Conservation (phyloP, 345 rosid species). For the Eucalyptus cloeziana region DNA sequence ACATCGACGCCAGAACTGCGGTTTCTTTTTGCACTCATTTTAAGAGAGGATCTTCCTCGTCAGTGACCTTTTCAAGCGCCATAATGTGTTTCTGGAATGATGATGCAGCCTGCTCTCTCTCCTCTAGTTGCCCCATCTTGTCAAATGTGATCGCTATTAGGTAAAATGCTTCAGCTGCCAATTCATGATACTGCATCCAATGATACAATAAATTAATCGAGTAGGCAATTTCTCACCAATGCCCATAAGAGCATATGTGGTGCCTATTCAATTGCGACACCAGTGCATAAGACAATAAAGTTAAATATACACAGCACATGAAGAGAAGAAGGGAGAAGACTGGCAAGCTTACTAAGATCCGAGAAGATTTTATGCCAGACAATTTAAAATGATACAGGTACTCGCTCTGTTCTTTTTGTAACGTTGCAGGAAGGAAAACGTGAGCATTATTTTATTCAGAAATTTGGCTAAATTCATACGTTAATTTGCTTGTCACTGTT, state of each 20-base stretch:
- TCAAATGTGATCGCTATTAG: slow-evolving; percentile 61
- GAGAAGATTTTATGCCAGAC: neutral
- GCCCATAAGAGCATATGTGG: neutral
- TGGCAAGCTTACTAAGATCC: neutral
- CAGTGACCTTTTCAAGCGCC: slow-evolving; percentile 63
- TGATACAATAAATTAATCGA: too few species aligned
- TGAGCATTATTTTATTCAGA: neutral
- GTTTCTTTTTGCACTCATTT: neutral
- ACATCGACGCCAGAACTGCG: neutral
- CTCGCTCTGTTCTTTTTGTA: neutral
- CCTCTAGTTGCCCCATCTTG: slow-evolving; percentile 40
- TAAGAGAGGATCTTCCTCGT: slow-evolving; percentile 19
- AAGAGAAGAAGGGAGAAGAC: neutral
- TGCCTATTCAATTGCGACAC: neutral
- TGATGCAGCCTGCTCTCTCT: slow-evolving; percentile 86
- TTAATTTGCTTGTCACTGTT: neutral
- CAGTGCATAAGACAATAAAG: neutral
- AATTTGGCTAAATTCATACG: neutral
- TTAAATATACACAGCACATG: neutral
- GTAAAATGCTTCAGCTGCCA: slow-evolving; percentile 83
- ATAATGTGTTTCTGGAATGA: slow-evolving; percentile 60
- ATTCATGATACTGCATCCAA: slow-evolving; percentile 75
- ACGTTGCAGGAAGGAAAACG: neutral
- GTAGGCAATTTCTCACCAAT: neutral
- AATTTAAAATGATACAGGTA: neutral